Percentiles rank a stretch among this genome's conserved stretches.
Conservation (phyloP, 2,329 filamentous ascomycete species). For the Fusarium sp. region DNA sequence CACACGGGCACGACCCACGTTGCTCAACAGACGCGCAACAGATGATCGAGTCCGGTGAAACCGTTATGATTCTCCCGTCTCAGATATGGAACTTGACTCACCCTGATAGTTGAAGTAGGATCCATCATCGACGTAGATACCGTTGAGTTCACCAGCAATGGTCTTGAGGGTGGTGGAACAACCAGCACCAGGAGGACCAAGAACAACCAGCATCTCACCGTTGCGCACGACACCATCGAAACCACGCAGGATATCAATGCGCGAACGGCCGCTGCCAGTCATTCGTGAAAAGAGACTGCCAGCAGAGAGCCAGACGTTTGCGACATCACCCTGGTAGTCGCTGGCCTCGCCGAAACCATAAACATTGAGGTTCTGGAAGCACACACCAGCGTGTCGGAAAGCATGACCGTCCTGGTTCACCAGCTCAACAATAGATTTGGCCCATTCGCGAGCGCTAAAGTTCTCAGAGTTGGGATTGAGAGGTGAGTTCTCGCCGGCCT, state of each 20-base stretch:
- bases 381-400: slow-evolving; percentile 72
- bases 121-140: slow-evolving; percentile 76
- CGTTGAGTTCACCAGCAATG: slow-evolving; percentile 84
- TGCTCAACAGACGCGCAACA: slow-evolving; percentile 5
- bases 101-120: slow-evolving; percentile 88
- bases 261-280: slow-evolving; percentile 63
- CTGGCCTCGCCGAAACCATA: slow-evolving; percentile 75
- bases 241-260: slow-evolving; percentile 75
- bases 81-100: slow-evolving; percentile 43
- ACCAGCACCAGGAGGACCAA: slow-evolving; percentile 78
- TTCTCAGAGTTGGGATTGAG: slow-evolving; percentile 65
- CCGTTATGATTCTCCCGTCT: neutral
- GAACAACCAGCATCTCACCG: slow-evolving; percentile 81
- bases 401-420: slow-evolving; percentile 63
- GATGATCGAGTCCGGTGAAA: slow-evolving; percentile 10
- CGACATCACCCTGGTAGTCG: slow-evolving; percentile 77
- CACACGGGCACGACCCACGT: slow-evolving; percentile 12
- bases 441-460: slow-evolving; percentile 70
- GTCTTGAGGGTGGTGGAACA: slow-evolving; percentile 90
- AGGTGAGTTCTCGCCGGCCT: slow-evolving; percentile 60
- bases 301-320: slow-evolving; percentile 69
- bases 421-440: slow-evolving; percentile 67
- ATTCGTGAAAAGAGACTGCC: slow-evolving; percentile 60
- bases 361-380: slow-evolving; percentile 76
- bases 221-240: slow-evolving; percentile 77